A percentile compares a stretch with the other conserved stretches of the same genome.
Conservation (phyloP, 495 filamentous ascomycete genomes). For the Tuber microsphaerosporum region DNA sequence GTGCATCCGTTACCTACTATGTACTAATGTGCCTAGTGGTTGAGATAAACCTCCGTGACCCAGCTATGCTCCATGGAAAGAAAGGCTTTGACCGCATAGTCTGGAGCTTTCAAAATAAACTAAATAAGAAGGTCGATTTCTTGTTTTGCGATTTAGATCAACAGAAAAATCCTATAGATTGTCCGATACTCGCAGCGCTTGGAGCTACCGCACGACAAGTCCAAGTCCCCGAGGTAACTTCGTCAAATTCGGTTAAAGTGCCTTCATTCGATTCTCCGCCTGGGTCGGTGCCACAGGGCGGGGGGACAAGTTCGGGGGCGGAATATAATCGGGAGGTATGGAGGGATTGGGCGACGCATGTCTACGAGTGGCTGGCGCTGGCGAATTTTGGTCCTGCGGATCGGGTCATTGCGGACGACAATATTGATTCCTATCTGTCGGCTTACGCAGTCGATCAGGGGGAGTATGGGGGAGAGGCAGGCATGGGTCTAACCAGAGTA, state of each 20-base stretch:
- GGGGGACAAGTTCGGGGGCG: constrained; percentile 51
- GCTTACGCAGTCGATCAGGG: constrained; percentile 53
- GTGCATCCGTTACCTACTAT: neutral
- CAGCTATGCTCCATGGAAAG: constrained; percentile 83
- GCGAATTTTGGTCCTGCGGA: constrained; percentile 60
- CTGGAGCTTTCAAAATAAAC: constrained; percentile 76
- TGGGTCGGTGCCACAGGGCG: constrained; percentile 43
- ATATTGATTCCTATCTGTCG: constrained; percentile 70
- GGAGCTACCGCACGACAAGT: constrained; percentile 49
- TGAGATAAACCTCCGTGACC: constrained; percentile 68
- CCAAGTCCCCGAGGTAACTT: constrained; percentile 46
- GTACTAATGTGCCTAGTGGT: constrained; percentile 54
- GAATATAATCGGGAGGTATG: constrained; percentile 39
- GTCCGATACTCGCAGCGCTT: constrained; percentile 41
- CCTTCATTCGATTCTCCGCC: constrained; percentile 49
- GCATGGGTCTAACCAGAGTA: constrained; percentile 16
- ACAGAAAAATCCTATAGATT: neutral
- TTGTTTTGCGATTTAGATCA: constrained; percentile 62
- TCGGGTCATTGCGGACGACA: constrained; percentile 58
- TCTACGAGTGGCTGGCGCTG: constrained; percentile 82
- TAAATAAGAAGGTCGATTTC: constrained; percentile 67
- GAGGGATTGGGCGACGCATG: constrained; percentile 50
- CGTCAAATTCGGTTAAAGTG: constrained; percentile 26
- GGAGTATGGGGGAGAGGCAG: constrained; percentile 4
- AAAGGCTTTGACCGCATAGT: constrained; percentile 81